Conservation (phyloP, 176 grass and related monocot species). For the Typha latifolia region DNA sequence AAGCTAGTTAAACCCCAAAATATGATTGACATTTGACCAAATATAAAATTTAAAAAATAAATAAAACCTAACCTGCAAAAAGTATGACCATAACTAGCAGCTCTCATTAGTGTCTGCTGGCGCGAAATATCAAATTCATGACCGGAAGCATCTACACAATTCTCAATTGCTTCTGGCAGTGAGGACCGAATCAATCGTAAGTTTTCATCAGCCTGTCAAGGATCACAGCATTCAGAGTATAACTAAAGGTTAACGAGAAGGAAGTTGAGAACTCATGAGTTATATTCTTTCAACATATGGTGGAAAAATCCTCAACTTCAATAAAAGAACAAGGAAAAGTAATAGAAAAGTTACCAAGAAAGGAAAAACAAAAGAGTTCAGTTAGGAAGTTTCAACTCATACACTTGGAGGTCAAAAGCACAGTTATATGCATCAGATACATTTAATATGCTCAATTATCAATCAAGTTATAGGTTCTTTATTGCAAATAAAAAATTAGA, state of each 20-base stretch:
- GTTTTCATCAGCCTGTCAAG: conserved; percentile 85
- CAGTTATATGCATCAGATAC: too few species aligned
- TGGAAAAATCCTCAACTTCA: background rate
- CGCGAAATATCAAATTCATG: conserved; percentile 93
- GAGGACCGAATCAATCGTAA: conserved; percentile 67
- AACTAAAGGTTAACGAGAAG: background rate
- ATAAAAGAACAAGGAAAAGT: background rate
- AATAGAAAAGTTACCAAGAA: background rate
- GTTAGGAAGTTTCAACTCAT: too few species aligned
- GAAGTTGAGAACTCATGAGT: background rate
- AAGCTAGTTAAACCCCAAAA: background rate
- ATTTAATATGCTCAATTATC: too few species aligned
- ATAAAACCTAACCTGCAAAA: conserved; percentile 72
- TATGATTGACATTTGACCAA: conserved; percentile 5
- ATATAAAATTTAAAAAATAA: conserved; percentile 2
- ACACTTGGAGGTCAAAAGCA: too few species aligned
- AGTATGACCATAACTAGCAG: conserved; percentile 85
- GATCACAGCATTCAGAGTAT: conserved; percentile 4
- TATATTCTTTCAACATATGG: background rate
- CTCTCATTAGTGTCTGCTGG: conserved; percentile 64
- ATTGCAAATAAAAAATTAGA: too few species aligned
- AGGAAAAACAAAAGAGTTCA: too few species aligned
- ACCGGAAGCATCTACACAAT: conserved; percentile 87
- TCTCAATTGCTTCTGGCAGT: conserved; percentile 74
- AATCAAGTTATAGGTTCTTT: too few species aligned